Evolutionary conservation across 345 rosid species (phyloP), one percentile per base, ranked within the genome.

Genomic region (Eucalyptus camaldulensis): DNA sequence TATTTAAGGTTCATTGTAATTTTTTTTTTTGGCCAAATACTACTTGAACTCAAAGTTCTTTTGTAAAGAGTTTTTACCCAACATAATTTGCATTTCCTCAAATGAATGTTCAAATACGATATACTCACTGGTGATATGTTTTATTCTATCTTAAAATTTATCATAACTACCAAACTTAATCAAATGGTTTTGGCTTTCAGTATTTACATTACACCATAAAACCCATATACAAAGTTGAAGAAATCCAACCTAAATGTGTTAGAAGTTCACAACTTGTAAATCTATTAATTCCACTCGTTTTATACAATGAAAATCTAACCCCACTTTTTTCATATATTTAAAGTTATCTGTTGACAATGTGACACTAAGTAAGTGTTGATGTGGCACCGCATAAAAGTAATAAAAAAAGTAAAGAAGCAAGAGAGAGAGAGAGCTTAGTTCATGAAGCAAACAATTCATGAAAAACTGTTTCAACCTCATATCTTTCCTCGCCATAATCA

Each of bases 381-480:
- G 83, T 1, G 83, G 27, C 25, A 37, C 7, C 1, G 1, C 8
- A 10, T 10, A 37, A 37, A 8, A 72, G 2, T 37, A 21, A 76
- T 21, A 40, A 37, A 7, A 17, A 37, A 33, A 1, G 1, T 0
- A 21, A 3, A 37, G 10, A 21, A 3, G 4, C 2, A 21, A 65
- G 31, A 27, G 33, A 65, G 80, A 65, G 80, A 69, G 81, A 72
- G 15, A 21, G 15, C 12, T 76, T 37, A 76, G 25, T 40, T 76
- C 83, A 37, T 2, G 13, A 17, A 72, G 45, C 25, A 72, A 37
- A 60, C 31, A 62, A 29, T 5, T 13, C 16, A 12, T 62, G n/a
- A 29, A 76, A 76, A 1, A 16, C 5, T 37, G 1, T 37, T 8
- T 8, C 69, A 69, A 33, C 3, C 44, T 33, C 3, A 72, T 4